Conservation (phyloP, 2,329 filamentous ascomycete genomes). For the Alternaria metachromatica region DNA sequence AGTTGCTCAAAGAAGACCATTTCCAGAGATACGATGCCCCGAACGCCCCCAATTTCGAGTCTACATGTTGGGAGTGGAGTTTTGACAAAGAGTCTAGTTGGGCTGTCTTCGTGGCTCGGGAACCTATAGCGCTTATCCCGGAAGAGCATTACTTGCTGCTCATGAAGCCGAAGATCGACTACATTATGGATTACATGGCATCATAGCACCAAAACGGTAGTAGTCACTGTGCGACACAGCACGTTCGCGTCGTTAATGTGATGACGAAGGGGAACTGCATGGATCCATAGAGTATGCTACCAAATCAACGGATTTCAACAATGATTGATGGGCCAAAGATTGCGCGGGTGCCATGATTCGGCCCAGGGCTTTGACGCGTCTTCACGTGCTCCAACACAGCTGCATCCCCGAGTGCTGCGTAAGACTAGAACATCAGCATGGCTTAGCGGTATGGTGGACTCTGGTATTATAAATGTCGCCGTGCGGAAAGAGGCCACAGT, state of each 20-base stretch:
- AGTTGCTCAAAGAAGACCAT: conserved; percentile 52
- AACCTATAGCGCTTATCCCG: conserved; percentile 36
- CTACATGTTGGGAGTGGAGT: conserved; percentile 51
- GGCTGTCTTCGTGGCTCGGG: conserved; percentile 36
- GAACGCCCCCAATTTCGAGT: conserved; percentile 35
- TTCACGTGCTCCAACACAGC: neutral
- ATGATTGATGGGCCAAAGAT: neutral
- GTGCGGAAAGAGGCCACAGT: neutral
- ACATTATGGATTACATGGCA: conserved; percentile 29
- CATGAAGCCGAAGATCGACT: conserved; percentile 47
- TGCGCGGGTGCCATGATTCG: neutral
- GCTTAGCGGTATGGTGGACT: neutral
- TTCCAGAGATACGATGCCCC: conserved; percentile 47
- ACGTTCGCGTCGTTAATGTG: neutral
- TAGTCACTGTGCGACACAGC: neutral
- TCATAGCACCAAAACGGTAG: neutral
- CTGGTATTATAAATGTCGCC: neutral
- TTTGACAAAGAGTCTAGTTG: conserved; percentile 35
- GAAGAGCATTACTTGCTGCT: conserved; percentile 49
- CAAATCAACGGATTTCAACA: neutral
- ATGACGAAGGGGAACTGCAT: neutral
- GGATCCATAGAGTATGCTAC: neutral
- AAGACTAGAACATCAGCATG: neutral
- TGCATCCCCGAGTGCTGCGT: neutral
- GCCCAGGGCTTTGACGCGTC: neutral